Base-by-base conservation (phyloP, 441 rosid species). In the Adansonia grandidieri region DNA sequence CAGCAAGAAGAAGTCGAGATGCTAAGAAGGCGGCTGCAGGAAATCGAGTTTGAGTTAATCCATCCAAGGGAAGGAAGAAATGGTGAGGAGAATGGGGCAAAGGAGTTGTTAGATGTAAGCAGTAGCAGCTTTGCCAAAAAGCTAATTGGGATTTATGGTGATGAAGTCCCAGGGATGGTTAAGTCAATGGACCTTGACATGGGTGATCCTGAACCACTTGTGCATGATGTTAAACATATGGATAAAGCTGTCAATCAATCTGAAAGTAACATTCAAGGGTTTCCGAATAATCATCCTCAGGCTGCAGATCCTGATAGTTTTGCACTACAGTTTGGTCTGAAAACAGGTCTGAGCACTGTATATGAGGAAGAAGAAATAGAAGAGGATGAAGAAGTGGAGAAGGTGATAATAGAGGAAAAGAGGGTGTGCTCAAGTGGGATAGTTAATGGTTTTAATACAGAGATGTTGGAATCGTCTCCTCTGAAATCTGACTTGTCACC, bases 111-210 rank as follows among this genome's bases (percentile, higher is more conserved):
- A 37, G 96, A 90, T 63, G 91, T 88, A 24, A 85, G 92, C 79
- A 89, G 88, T 78, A 86, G 92, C 80, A 89, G 88, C 80, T 92
- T 96, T 86, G 95, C 94, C 9, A 88, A 84, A 83, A 92, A 91
- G 88, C 81, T 96, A 57, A 2, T 84, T 86, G 86, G 88, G 63
- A 85, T 83, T 37, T 89, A 83, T 82, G 88, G 86, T 65, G 96
- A 89, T 79, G 99, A 93, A 71, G 97, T 90, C 65, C 91, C 89
- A 10, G 92, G 92, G 75, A 96, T 94, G 99, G 99, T 94, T 47
- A 96, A 92, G 84, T 96, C 99, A 17, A 96, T 96, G 98, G 98
- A 94, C 67, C 81, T 96, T 78, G 99, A 94, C 87, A 94, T 85
- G 94, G 89, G 95, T 73, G 99, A 93, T 75, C 82, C 88, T 62